These are phyloP conservation scores for Nymphaea thermarum DNA, from an alignment of 164 flowering plant genomes.

Conservation along the genomic window DNA sequence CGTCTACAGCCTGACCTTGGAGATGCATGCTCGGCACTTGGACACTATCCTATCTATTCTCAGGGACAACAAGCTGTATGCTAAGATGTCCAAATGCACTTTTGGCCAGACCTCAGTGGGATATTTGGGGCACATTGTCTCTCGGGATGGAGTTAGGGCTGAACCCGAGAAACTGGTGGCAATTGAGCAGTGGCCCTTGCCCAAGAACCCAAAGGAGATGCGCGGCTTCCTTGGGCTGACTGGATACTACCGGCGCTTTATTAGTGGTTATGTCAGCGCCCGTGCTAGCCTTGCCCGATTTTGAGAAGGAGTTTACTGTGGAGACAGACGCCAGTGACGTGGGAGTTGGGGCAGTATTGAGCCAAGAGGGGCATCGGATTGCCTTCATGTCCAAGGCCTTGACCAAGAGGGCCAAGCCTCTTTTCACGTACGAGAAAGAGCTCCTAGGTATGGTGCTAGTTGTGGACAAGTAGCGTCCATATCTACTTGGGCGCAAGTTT, in stretches of 20 bases:
- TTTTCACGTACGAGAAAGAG: background rate
- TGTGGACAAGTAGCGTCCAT: background rate
- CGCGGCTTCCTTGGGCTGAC: background rate
- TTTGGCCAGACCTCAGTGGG: background rate
- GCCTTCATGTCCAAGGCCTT: background rate
- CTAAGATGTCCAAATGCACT: background rate
- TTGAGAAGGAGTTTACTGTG: background rate
- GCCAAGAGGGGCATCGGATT: background rate
- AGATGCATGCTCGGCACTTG: background rate
- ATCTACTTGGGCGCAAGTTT: background rate
- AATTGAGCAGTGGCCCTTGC: background rate
- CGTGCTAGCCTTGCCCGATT: background rate
- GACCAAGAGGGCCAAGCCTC: background rate
- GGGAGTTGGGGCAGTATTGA: background rate
- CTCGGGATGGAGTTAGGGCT: background rate
- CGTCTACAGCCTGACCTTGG: background rate
- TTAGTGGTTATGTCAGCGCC: background rate
- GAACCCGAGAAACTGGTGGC: background rate
- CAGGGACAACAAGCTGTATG: background rate
- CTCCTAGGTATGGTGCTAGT: background rate
- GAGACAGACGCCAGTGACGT: background rate
- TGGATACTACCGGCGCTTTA: background rate
- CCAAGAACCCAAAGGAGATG: background rate
- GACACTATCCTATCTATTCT: background rate
- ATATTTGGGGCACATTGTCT: background rate